Percentiles rank a stretch among this genome's conserved stretches.
These are phyloP conservation scores for Furcasterigmium sp. DNA, from an alignment of 2,329 filamentous ascomycete genomes.

Conservation along the genomic window DNA sequence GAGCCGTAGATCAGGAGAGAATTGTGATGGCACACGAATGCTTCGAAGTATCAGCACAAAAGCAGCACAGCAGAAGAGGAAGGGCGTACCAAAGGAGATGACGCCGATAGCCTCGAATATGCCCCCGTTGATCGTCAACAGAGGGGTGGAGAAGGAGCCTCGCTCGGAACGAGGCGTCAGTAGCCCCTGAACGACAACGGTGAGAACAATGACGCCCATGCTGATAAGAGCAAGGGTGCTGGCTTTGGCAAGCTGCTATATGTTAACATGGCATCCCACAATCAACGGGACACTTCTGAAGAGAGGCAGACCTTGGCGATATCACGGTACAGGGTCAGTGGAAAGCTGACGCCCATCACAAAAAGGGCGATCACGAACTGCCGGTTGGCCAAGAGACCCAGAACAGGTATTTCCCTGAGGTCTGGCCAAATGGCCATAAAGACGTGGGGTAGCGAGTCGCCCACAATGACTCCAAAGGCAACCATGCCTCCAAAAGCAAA, in stretches of 20 bases:
- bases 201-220: slow-evolving; percentile 85
- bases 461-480: slow-evolving; percentile 95
- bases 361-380: slow-evolving; percentile 84
- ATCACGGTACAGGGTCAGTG: slow-evolving; percentile 88
- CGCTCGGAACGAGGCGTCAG: slow-evolving; percentile 66
- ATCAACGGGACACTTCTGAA: neutral
- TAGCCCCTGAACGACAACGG: slow-evolving; percentile 79
- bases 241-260: slow-evolving; percentile 78
- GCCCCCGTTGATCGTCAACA: slow-evolving; percentile 77
- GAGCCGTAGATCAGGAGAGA: slow-evolving; percentile 96
- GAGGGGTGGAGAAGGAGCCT: slow-evolving; percentile 63
- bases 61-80: neutral
- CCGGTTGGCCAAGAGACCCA: slow-evolving; percentile 78
- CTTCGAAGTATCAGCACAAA: slow-evolving; percentile 31
- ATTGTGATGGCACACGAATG: slow-evolving; percentile 81
- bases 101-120: slow-evolving; percentile 96
- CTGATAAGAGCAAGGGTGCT: slow-evolving; percentile 88
- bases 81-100: slow-evolving; percentile 81
- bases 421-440: slow-evolving; percentile 76
- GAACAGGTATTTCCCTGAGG: slow-evolving; percentile 64
- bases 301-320: slow-evolving; percentile 75
- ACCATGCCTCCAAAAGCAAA: slow-evolving; percentile 99
- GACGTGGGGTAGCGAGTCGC: slow-evolving; percentile 92
- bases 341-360: slow-evolving; percentile 80
- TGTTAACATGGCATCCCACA: neutral